phyloP scores from a whole-genome alignment of 192 early-diverging fungal species.

The Gonapodya prolifera region DNA sequence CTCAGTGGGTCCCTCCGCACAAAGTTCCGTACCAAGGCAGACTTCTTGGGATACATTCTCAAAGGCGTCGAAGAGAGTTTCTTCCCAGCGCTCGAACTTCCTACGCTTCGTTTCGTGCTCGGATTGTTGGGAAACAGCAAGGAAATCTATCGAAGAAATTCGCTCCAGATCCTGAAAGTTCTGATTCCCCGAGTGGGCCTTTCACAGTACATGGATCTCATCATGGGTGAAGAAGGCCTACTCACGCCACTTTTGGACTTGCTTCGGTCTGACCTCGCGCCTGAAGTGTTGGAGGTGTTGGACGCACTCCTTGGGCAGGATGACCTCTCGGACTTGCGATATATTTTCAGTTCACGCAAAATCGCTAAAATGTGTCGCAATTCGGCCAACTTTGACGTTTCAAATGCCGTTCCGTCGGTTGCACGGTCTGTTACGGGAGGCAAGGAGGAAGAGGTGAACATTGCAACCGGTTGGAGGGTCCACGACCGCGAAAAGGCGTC shows the following conservation, averaged over 20 bases:
- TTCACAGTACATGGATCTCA: conserved; percentile 15
- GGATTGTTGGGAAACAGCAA: conserved; percentile 47
- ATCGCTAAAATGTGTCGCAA: not conserved
- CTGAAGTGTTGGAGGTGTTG: conserved; percentile 58
- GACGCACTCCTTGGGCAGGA: conserved; percentile 23
- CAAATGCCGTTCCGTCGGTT: not conserved
- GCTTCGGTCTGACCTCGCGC: conserved; percentile 45
- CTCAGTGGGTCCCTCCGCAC: conserved; percentile 48
- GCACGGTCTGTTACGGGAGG: not conserved
- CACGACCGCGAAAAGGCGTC: not conserved
- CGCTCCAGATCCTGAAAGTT: conserved; percentile 48
- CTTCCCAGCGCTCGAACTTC: conserved; percentile 42
- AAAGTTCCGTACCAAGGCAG: conserved; percentile 50
- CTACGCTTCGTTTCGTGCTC: conserved; percentile 46
- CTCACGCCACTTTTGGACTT: conserved; percentile 55
- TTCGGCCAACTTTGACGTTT: not conserved
- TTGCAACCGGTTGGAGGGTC: not conserved
- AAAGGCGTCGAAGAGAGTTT: conserved; percentile 43
- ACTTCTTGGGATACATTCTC: conserved; percentile 61
- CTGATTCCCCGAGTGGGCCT: conserved; percentile 44
- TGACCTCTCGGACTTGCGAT: not conserved
- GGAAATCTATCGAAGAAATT: conserved; percentile 44
- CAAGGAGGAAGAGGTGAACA: not conserved
- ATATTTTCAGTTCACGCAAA: not conserved
- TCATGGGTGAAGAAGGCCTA: conserved; percentile 45